Conservation (phyloP, 345 rosid species). For the Lenwebbia sp. region DNA sequence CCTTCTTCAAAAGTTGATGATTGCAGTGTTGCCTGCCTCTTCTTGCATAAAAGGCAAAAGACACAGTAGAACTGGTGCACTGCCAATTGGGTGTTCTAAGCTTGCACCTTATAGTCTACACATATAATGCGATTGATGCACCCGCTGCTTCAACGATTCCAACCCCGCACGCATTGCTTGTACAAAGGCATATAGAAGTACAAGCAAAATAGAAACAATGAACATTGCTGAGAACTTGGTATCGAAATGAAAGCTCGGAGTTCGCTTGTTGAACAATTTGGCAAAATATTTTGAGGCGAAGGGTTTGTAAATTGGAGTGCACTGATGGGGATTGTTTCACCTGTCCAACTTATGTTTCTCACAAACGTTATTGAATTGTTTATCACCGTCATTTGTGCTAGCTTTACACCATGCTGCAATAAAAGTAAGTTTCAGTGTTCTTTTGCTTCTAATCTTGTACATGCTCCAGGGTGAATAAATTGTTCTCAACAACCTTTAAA, state of each 20-base stretch:
- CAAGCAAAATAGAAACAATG: too few relatives aligned
- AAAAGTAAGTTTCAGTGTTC: not conserved
- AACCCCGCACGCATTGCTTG: not conserved
- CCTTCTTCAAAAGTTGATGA: slow-evolving; percentile 58
- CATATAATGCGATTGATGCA: not conserved
- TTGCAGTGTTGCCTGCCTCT: slow-evolving; percentile 54
- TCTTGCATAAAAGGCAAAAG: slow-evolving; percentile 19
- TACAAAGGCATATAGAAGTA: not conserved
- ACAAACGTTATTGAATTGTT: not conserved
- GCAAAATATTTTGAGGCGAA: not conserved
- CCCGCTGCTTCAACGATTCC: not conserved
- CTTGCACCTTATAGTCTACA: not conserved
- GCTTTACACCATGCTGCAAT: not conserved
- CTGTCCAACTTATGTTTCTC: not conserved
- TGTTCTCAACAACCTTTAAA: not conserved
- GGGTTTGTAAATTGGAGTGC: not conserved
- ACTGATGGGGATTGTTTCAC: not conserved
- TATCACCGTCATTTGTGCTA: not conserved
- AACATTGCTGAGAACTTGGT: not conserved
- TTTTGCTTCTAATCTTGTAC: not conserved
- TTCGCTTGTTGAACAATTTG: not conserved
- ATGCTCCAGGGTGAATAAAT: not conserved
- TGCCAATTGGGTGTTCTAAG: not conserved
- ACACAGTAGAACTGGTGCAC: not conserved
- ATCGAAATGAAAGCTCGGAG: not conserved